A percentile compares a stretch with the other conserved stretches of the same genome.
These are phyloP conservation scores for Phytophthora foliorum DNA, from an alignment of 352 stramenopile genomes.

Conservation along the genomic window DNA sequence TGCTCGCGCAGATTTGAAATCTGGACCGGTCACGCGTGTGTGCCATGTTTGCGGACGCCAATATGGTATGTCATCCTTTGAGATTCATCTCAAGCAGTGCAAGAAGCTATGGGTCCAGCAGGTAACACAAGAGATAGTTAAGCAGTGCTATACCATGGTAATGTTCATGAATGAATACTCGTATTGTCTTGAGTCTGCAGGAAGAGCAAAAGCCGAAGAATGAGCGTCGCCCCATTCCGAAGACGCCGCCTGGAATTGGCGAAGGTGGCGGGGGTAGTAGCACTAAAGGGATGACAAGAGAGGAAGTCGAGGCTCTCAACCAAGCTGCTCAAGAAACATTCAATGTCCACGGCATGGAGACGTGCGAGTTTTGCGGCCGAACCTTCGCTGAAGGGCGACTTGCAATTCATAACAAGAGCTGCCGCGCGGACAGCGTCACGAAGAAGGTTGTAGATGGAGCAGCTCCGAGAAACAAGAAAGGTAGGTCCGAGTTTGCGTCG, in stretches of 20 bases:
- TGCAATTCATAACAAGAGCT: conserved; percentile 77
- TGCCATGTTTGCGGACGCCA: conserved; percentile 85
- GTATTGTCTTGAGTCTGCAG: conserved; percentile 21
- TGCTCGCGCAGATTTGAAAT: conserved; percentile 40
- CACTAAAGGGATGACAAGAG: conserved; percentile 44
- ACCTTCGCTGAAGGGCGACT: conserved; percentile 82
- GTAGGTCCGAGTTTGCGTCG: conserved; percentile 21
- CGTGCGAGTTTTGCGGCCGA: conserved; percentile 75
- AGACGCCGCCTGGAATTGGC: conserved; percentile 64
- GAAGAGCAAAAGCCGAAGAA: conserved; percentile 75
- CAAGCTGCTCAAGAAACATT: conserved; percentile 70
- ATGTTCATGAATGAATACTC: neutral
- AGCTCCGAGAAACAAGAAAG: conserved; percentile 65
- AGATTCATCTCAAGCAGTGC: conserved; percentile 89
- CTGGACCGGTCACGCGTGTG: conserved; percentile 71
- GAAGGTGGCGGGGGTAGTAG: conserved; percentile 20
- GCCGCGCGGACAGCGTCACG: conserved; percentile 46
- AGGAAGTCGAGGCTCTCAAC: conserved; percentile 80
- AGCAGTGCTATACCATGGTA: neutral
- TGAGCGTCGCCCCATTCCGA: conserved; percentile 71
- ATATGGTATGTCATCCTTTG: conserved; percentile 84
- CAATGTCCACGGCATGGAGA: conserved; percentile 84
- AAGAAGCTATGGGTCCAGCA: conserved; percentile 84
- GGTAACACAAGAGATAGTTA: conserved; percentile 25
- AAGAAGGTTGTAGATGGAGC: conserved; percentile 65